Base-by-base conservation (phyloP, 768 basidiomycete species). In the Mrakia gelida region DNA sequence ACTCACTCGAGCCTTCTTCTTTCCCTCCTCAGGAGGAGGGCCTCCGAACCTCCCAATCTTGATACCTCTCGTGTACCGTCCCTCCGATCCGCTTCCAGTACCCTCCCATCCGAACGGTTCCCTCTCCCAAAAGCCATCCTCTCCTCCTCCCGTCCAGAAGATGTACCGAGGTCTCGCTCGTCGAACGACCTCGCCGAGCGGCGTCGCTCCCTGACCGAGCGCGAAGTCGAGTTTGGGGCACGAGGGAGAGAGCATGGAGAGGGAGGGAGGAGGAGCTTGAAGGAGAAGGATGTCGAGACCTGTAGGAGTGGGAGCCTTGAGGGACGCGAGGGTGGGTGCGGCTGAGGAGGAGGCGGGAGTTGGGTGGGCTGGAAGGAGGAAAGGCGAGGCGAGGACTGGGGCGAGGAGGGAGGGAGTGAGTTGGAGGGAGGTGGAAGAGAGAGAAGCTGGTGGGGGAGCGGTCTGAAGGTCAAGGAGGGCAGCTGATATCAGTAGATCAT, bases 101-200 rank as follows among this genome's bases (percentile, higher is more conserved):
- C 90, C 90, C 62, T 89, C 88, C 95, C 95, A 98, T 6, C 88
- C 83, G 82, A 91, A 96, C 0, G 97, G 95, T 78, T 98, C 95
- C 73, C 95, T 87, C 84, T 99, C 97, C 95, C 95, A 98, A 83
- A 97, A 99, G 74, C 87, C 88, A 0, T 92, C 87, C 21, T 77
- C 45, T 67, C 75, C 68, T 56, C 62, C 52, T 89, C 88, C n/a
- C 87, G 85, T 0, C 90, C 89, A 89, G 82, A 98, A 93, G 81
- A 95, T 90, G 85, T 99, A 99, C 71, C 92, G 88, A 2, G 96
- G 95, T 81, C 91, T 91, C 34, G 88, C 89, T 41, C 81, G 80
- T 16, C 80, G 74, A 4, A 85, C 80, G 8, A 85, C 79, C 61
- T 85, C 84, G 2, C 81, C 81, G 5, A 85, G 61, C 2, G 83